A percentile compares a stretch with the other conserved stretches of the same genome.
Conservation (phyloP, 176 grass and related monocot genomes). For the Bolboschoenus planiculmis region DNA sequence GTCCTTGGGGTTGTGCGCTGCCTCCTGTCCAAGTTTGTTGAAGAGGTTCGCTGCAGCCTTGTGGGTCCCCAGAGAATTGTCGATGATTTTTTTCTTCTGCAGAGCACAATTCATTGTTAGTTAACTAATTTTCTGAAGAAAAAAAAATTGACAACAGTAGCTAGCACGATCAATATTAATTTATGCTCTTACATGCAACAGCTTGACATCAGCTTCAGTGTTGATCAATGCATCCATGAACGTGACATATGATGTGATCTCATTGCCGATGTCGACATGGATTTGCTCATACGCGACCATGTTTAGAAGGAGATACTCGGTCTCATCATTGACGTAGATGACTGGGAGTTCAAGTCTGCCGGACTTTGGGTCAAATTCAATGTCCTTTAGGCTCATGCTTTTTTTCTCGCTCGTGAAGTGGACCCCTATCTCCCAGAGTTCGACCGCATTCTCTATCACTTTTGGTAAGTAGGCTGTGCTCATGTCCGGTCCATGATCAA, state of each 20-base stretch:
- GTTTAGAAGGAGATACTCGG: too few species aligned
- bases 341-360: not conserved
- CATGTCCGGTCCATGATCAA: not conserved
- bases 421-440: conserved; percentile 12
- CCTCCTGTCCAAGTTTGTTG: not conserved
- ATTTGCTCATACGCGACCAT: too few species aligned
- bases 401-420: not conserved
- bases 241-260: conserved; percentile 1
- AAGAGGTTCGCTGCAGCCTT: not conserved
- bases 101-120: too few species aligned
- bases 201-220: too few species aligned
- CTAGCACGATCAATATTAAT: not conserved
- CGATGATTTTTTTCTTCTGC: not conserved
- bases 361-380: not conserved
- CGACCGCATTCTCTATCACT: not conserved
- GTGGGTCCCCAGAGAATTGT: not conserved
- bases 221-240: conserved; percentile 14
- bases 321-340: too few species aligned
- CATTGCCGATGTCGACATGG: not conserved
- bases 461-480: too few species aligned
- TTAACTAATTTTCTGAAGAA: too few species aligned
- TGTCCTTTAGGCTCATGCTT: not conserved
- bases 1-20: not conserved
- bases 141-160: not conserved
- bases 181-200: not conserved